Base-by-base conservation (phyloP, 73 alveolate genomes). In the Paramecium bursaria region DNA sequence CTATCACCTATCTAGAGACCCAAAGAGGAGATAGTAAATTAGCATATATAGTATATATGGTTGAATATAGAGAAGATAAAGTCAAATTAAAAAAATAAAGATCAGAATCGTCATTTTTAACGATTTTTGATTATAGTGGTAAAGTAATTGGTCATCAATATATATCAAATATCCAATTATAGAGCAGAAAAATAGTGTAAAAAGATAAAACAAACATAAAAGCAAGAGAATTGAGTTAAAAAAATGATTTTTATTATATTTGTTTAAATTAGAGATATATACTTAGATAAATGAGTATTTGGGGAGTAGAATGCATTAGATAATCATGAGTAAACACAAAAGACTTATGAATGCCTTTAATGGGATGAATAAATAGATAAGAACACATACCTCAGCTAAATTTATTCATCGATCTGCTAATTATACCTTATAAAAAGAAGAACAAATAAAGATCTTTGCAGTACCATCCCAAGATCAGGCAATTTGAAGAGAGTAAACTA, bases 341-440 rank as follows among this genome's bases (percentile, higher is more conserved):
- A 80, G 53, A 73, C 88, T 3, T 21, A 77, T 21, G 54, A 77
- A 21, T 77, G 50, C 48, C 42, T 67, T 50, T 77, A 48, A 25
- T 27, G 30, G 30, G 35, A 19, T 17, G 50, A 21, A 25, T 77
- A 2, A 39, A 48, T 4, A 60, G 53, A 6, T 33, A 60, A 11
- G 15, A 35, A 1, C 1, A 14, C 4, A 21, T 77, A 2, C 88
- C 88, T 13, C 29, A 77, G 48, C 35, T 53, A 17, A 22, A 77
- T 4, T 67, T 77, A 4, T 80, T 80, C 19, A 26, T 77, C 9
- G 42, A 67, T 33, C 21, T 77, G 53, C 26, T 50, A 3, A 77
- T 77, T 29, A 29, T 77, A 3, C 88, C 50, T 35, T 80, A 77
- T 21, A 50, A 79, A 29, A 79, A 79, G 89, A 79, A 39, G 54